Evolutionary conservation across 345 rosid genomes (phyloP).

Genomic region (Acer yangbiense): DNA sequence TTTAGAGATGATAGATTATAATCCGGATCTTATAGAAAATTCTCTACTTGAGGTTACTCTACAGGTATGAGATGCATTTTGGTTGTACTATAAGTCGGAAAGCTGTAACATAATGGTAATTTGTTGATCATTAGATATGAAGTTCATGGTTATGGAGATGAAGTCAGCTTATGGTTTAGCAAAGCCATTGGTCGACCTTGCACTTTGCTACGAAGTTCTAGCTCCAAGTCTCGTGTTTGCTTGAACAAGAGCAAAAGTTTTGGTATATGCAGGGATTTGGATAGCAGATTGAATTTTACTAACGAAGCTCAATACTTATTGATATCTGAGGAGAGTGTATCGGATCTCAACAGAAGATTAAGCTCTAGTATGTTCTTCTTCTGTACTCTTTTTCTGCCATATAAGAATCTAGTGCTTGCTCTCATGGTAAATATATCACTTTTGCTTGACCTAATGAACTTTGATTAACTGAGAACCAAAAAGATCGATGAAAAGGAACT

Average conservation of each 20-base stretch:
- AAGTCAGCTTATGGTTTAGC: slow-evolving; percentile 75
- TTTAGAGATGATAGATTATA: background rate
- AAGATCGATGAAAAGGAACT: no score
- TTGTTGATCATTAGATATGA: slow-evolving; percentile 50
- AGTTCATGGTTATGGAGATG: slow-evolving; percentile 48
- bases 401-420: background rate
- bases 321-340: slow-evolving; percentile 80
- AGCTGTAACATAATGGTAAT: background rate
- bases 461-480: no score
- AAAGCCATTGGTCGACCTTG: slow-evolving; percentile 76
- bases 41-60: background rate
- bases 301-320: slow-evolving; percentile 93
- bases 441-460: no score
- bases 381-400: background rate
- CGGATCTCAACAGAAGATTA: slow-evolving; percentile 69
- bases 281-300: slow-evolving; percentile 63
- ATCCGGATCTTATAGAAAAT: background rate
- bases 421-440: no score
- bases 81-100: background rate
- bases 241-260: slow-evolving; percentile 40
- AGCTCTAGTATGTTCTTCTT: slow-evolving; percentile 49
- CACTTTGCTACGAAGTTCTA: slow-evolving; percentile 52
- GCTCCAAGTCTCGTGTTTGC: slow-evolving; percentile 34
- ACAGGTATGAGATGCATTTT: background rate
- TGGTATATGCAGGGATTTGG: slow-evolving; percentile 64